Evolutionary conservation across 2,329 filamentous ascomycete species (phyloP).

Genomic region (Delphinella strobiligena): DNA sequence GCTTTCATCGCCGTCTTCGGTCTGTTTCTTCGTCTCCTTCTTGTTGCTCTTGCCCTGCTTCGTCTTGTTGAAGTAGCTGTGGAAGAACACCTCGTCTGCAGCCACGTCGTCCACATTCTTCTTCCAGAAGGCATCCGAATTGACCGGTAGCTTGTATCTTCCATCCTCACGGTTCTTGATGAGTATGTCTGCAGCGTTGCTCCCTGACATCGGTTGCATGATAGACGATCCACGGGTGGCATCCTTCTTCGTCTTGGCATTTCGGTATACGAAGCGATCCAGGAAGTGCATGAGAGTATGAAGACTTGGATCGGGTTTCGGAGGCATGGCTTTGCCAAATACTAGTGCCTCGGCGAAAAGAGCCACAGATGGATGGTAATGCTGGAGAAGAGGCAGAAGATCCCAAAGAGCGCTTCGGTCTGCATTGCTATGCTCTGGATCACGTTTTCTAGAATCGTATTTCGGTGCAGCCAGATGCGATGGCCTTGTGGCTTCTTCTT

Average conservation of each 20-base stretch:
- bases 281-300: constrained; percentile 92
- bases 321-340: constrained; percentile 55
- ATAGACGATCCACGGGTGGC: constrained; percentile 70
- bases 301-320: constrained; percentile 80
- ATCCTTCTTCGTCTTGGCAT: constrained; percentile 58
- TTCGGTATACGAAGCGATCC: constrained; percentile 97
- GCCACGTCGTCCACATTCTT: constrained; percentile 80
- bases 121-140: constrained; percentile 82
- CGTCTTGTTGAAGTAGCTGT: constrained; percentile 77
- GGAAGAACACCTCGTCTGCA: constrained; percentile 94
- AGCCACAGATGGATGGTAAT: constrained; percentile 88
- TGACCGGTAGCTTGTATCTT: constrained; percentile 55
- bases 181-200: constrained; percentile 47
- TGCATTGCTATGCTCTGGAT: constrained; percentile 88
- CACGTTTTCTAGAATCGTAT: constrained; percentile 84
- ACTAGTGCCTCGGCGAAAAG: constrained; percentile 68
- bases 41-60: constrained; percentile 43
- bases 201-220: constrained; percentile 81
- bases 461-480: constrained; percentile 15
- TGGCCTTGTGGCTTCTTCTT: constrained; percentile 6
- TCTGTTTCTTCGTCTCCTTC: constrained; percentile 43
- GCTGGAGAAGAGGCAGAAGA: constrained; percentile 62
- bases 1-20: constrained; percentile 30
- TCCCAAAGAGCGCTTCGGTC: constrained; percentile 92
- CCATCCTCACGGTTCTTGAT: constrained; percentile 47